Base-by-base conservation (phyloP, 1,284 basidiomycete species). In the Uromyces viciae-fabae region DNA sequence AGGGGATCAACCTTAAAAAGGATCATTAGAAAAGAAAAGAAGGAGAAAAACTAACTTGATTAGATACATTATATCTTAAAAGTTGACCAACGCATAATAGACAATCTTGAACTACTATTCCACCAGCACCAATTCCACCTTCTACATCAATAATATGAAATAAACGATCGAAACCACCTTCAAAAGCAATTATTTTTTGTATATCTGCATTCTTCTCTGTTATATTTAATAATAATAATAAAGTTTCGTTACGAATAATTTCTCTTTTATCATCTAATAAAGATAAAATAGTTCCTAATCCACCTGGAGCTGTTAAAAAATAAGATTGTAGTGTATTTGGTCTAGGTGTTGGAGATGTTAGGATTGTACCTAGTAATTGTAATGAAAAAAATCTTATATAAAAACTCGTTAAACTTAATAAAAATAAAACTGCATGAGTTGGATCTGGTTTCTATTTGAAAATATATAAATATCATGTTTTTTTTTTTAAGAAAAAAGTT, bases 131-230 rank as follows among this genome's bases (percentile, higher is more conserved):
- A 52, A 96, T 89, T 0, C 97, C 94, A 54, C 94, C 93, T 86
- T 98, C 96, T 81, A 90, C 89, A 8, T 90, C 89, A 82, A 98
- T 90, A 69, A 94, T 94, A 82, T 92, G 92, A 87, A 99, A 94
- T 42, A 98, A 89, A 85, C 93, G 94, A 87, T 99, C 96, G 85
- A 99, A 98, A 0, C 93, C 93, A 40, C 97, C 95, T 84, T 96
- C 95, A 85, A 99, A 99, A 0, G 95, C 95, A 58, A 98, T 90
- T 31, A 98, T 91, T 87, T 98, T 99, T 85, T 98, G 96, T 71
- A 99, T 93, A 85, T 98, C 95, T 43, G 94, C 90, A 84, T 93
- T 98, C 83, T 94, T 92, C 0, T 91, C 90, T 58, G 93, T 91
- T 54, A 99, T 88, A 4, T 91, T 89, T 79, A 96, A 93, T 43